Evolutionary conservation across 768 basidiomycete genomes (phyloP).

Genomic region (Kwoniella sp.): DNA sequence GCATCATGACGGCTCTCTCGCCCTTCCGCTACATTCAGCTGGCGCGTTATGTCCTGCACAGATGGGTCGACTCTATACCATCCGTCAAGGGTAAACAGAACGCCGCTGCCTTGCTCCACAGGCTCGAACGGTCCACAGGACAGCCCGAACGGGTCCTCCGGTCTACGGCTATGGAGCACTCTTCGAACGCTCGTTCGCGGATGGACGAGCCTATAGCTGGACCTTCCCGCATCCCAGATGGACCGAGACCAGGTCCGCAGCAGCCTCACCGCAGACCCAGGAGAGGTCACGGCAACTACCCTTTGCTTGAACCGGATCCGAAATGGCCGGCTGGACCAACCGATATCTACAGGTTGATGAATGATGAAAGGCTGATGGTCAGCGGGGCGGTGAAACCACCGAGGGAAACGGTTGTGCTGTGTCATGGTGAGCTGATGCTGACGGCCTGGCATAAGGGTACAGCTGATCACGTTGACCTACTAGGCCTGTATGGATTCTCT

Average conservation of each 20-base stretch:
- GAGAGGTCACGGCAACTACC: background rate
- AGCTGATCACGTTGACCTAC: too few species aligned
- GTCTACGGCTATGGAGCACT: background rate
- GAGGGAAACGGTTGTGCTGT: conserved; percentile 79
- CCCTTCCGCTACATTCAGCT: conserved; percentile 46
- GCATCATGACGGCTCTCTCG: conserved; percentile 31
- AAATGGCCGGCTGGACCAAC: conserved; percentile 26
- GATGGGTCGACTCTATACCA: conserved; percentile 27
- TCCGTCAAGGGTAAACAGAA: conserved; percentile 27
- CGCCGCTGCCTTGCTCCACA: background rate
- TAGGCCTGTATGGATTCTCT: conserved; percentile 92
- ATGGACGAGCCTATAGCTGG: conserved; percentile 13
- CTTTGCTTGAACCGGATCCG: conserved; percentile 27
- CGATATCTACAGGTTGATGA: conserved; percentile 57
- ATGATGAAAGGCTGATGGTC: conserved; percentile 71
- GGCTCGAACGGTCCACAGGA: background rate
- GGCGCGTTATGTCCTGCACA: conserved; percentile 39
- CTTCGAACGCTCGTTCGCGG: too few species aligned
- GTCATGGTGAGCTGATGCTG: conserved; percentile 67
- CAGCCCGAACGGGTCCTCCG: background rate
- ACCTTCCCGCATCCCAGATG: conserved; percentile 3
- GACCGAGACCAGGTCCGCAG: background rate
- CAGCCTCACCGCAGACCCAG: background rate
- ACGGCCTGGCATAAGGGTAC: too few species aligned
- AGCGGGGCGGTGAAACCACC: conserved; percentile 66